Percentiles rank a stretch among this genome's conserved stretches.
These are phyloP conservation scores for Suhomyces kilbournensis DNA, from an alignment of 805 yeast species.

Conservation along the genomic window DNA sequence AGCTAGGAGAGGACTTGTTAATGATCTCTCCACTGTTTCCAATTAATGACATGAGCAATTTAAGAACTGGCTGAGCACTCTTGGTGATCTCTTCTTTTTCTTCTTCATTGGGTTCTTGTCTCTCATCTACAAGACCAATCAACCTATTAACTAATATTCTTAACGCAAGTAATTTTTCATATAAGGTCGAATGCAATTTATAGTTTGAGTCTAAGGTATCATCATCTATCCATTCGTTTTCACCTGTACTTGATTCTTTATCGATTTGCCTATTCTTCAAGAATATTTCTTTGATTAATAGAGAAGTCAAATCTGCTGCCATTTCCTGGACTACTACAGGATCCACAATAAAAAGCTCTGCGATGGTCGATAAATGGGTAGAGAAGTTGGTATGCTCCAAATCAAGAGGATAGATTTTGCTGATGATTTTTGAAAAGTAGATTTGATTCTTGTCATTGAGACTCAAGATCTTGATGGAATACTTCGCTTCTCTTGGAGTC, in stretches of 20 bases:
- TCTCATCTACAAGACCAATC: constrained; percentile 17
- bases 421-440: constrained; percentile 37
- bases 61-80: constrained; percentile 61
- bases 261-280: constrained; percentile 46
- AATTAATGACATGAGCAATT: constrained; percentile 62
- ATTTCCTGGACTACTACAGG: constrained; percentile 50
- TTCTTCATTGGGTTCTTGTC: constrained; percentile 12
- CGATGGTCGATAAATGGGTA: constrained; percentile 56
- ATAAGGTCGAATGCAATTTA: constrained; percentile 29
- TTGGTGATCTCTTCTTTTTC: constrained; percentile 36
- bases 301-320: constrained; percentile 56
- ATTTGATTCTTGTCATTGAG: constrained; percentile 43
- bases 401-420: constrained; percentile 50
- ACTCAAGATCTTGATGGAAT: constrained; percentile 57
- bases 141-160: constrained; percentile 60
- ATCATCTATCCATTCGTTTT: constrained; percentile 48
- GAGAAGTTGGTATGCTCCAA: constrained; percentile 37
- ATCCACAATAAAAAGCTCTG: constrained; percentile 53
- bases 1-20: constrained; percentile 36
- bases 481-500: constrained; percentile 58
- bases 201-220: constrained; percentile 30
- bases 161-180: constrained; percentile 52
- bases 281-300: constrained; percentile 60
- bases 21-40: constrained; percentile 79
- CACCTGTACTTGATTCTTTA: constrained; percentile 19